Evolutionary conservation across 805 yeast genomes (phyloP).

Genomic region (Lipomyces spencermartinsiae): DNA sequence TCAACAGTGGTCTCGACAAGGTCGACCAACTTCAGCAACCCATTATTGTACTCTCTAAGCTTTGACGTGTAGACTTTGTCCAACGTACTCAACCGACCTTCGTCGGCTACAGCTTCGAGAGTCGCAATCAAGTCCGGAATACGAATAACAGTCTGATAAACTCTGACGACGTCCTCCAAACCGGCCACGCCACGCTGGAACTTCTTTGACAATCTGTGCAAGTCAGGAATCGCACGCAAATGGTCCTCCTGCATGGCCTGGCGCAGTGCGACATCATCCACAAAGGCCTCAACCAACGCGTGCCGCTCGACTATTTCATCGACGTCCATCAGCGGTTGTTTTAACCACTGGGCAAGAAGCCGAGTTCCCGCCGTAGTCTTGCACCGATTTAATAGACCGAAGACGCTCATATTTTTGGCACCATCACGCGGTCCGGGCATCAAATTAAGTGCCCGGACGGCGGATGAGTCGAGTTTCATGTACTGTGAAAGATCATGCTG

Average conservation of each 20-base stretch:
- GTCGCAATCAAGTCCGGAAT: constrained; percentile 71
- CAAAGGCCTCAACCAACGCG: constrained; percentile 70
- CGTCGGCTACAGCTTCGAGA: constrained; percentile 53
- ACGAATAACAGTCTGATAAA: constrained; percentile 77
- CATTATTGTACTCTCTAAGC: constrained; percentile 54
- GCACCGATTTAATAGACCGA: constrained; percentile 85
- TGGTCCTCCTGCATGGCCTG: constrained; percentile 69
- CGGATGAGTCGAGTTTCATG: constrained; percentile 91
- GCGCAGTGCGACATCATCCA: constrained; percentile 72
- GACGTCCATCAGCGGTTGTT: constrained; percentile 84
- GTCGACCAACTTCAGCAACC: constrained; percentile 74
- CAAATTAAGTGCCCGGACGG: constrained; percentile 83
- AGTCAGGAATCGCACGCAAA: constrained; percentile 79
- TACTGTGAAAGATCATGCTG: constrained; percentile 76
- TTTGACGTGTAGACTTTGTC: constrained; percentile 64
- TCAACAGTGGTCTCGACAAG: constrained; percentile 93
- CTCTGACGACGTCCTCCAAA: constrained; percentile 86
- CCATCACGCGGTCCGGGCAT: constrained; percentile 66
- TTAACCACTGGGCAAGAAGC: constrained; percentile 89
- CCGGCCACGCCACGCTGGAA: constrained; percentile 61
- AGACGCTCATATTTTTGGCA: constrained; percentile 65
- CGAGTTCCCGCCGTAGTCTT: constrained; percentile 90
- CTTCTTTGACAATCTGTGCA: constrained; percentile 75
- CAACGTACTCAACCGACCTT: constrained; percentile 50
- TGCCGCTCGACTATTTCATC: constrained; percentile 71